phyloP scores from a whole-genome alignment of 2,329 filamentous ascomycete genomes.

The Alternaria atra region DNA sequence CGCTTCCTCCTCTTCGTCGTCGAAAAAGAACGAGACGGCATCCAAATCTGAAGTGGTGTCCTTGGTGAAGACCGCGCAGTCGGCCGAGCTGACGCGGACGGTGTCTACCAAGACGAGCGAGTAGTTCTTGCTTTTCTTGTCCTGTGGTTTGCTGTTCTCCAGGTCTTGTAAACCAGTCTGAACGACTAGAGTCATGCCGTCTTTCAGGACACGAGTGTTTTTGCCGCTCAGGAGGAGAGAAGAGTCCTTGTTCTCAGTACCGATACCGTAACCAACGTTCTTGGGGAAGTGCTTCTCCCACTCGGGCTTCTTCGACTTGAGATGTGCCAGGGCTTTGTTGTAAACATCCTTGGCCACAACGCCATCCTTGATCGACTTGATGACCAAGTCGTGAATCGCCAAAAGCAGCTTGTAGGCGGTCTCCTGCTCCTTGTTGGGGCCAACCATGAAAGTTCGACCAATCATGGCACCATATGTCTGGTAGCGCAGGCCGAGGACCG shows the following conservation, averaged over 20 bases:
- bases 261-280: constrained; percentile 90
- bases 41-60: constrained; percentile 92
- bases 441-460: constrained; percentile 92
- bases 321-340: constrained; percentile 79
- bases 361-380: constrained; percentile 91
- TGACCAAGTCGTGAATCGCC: constrained; percentile 83
- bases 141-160: constrained; percentile 84
- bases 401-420: constrained; percentile 90
- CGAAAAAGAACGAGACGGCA: constrained; percentile 97
- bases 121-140: constrained; percentile 89
- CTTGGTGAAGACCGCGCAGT: constrained; percentile 89
- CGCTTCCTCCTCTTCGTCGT: constrained; percentile 87
- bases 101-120: constrained; percentile 93
- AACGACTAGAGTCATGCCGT: constrained; percentile 95
- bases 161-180: constrained; percentile 91
- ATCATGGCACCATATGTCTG: constrained; percentile 95
- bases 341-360: constrained; percentile 89
- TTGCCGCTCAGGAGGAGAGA: constrained; percentile 88
- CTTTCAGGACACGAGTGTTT: constrained; percentile 82
- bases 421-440: constrained; percentile 96
- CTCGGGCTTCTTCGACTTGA: constrained; percentile 92
- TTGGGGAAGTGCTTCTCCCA: constrained; percentile 95
- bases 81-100: constrained; percentile 80
- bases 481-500: constrained; percentile 90
- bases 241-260: constrained; percentile 86